Percentiles rank a stretch among this genome's conserved stretches.
Conservation (phyloP, 139 green algal species). For the Pycnococcus provasolii region DNA sequence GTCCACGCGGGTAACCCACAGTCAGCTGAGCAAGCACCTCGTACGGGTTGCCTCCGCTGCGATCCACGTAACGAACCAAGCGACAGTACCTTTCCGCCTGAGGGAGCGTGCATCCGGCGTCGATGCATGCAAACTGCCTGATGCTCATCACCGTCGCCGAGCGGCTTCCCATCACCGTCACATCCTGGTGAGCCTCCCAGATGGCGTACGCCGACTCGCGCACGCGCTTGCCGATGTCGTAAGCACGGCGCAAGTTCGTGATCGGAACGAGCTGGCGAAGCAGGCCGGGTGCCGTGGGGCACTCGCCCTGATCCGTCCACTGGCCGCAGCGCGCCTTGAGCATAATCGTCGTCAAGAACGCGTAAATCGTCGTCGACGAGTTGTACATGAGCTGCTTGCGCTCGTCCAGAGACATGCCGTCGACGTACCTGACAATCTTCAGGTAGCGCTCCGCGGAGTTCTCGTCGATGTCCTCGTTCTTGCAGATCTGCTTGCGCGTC, state of each 20-base stretch:
- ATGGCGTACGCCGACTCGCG: constrained; percentile 24
- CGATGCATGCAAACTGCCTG: constrained; percentile 25
- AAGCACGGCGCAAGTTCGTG: constrained; percentile 16
- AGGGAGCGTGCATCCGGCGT: constrained; percentile 20
- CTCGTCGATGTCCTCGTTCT: constrained; percentile 17
- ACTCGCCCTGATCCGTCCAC: constrained; percentile 23
- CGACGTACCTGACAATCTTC: constrained; percentile 17
- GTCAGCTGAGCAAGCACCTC: constrained; percentile 9
- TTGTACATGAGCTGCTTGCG: constrained; percentile 10
- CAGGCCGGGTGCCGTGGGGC: constrained; percentile 16
- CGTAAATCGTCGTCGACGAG: constrained; percentile 15
- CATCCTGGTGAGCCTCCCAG: constrained; percentile 7
- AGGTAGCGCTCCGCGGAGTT: constrained; percentile 17
- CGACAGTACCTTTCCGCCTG: constrained; percentile 24
- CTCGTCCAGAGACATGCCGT: constrained; percentile 6
- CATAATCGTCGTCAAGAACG: constrained; percentile 1
- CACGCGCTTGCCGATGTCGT: constrained; percentile 20
- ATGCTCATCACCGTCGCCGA: constrained; percentile 19
- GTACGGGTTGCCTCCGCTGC: constrained; percentile 14
- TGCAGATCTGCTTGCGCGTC: background rate
- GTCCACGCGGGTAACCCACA: constrained; percentile 9
- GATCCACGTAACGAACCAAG: constrained; percentile 28
- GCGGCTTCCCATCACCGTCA: constrained; percentile 4
- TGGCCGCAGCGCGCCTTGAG: constrained; percentile 7
- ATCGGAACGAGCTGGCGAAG: constrained; percentile 21